Conservation (phyloP, 305 asterid genomes). For the Andrographis paniculata region DNA sequence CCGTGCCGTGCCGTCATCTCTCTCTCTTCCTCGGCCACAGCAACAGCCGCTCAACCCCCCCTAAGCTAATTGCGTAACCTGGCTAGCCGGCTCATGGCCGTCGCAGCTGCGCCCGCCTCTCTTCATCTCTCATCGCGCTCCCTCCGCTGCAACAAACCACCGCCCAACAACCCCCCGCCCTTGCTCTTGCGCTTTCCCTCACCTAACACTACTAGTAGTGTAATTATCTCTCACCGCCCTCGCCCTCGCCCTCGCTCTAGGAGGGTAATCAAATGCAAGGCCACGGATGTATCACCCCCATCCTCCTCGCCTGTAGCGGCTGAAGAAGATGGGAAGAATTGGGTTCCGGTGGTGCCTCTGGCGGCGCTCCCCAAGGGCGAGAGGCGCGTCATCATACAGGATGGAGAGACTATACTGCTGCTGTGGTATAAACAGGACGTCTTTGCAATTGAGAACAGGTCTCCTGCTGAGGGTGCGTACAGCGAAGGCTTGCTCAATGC, state of each 20-base stretch:
- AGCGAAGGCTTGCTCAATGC: conserved; percentile 89
- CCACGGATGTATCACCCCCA: conserved; percentile 46
- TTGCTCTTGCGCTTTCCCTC: background rate
- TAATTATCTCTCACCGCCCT: conserved; percentile 13
- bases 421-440: conserved; percentile 79
- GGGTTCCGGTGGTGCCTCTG: conserved; percentile 95
- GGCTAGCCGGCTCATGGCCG: conserved; percentile 16
- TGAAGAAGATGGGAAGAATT: conserved; percentile 31
- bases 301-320: conserved; percentile 22
- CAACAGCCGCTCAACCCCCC: too few relatives aligned
- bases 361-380: conserved; percentile 91
- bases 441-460: conserved; percentile 80
- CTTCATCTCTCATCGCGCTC: conserved; percentile 28
- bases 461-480: conserved; percentile 98
- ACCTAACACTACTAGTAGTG: conserved; percentile 4
- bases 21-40: too few relatives aligned
- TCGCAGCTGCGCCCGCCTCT: conserved; percentile 22
- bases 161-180: conserved; percentile 14
- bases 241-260: conserved; percentile 9
- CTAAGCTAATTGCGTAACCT: too few relatives aligned
- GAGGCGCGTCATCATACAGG: conserved; percentile 86
- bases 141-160: conserved; percentile 23
- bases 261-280: conserved; percentile 37
- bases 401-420: conserved; percentile 62
- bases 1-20: too few relatives aligned